These are phyloP conservation scores for Trichoderma sp. DNA, from an alignment of 2,329 filamentous ascomycete genomes.

Conservation along the genomic window DNA sequence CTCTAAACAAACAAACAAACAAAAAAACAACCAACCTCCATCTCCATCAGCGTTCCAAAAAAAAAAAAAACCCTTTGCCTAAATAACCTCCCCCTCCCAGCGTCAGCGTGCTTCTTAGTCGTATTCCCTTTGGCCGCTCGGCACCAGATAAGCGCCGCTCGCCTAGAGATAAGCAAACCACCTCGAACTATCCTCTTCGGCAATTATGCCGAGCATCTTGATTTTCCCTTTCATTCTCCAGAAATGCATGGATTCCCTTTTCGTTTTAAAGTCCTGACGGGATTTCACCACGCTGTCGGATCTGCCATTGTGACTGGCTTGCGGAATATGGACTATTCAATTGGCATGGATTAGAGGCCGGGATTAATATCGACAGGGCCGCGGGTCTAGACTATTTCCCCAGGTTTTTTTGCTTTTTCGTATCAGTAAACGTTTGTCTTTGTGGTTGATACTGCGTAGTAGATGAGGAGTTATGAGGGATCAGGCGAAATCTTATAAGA, in stretches of 20 bases:
- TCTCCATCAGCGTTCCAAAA: too few species aligned
- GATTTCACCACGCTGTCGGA: background rate
- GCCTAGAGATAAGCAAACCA: background rate
- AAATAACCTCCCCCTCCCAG: background rate
- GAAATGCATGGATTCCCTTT: background rate
- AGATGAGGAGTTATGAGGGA: background rate
- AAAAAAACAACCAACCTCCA: background rate
- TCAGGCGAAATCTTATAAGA: background rate
- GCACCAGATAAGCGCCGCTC: background rate
- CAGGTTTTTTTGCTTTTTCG: background rate
- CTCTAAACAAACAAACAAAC: background rate
- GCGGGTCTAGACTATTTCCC: background rate
- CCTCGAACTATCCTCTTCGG: background rate
- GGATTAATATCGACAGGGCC: background rate
- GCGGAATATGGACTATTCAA: background rate
- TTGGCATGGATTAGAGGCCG: background rate
- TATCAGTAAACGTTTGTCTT: background rate
- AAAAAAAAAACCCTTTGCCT: background rate
- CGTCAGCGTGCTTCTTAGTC: background rate
- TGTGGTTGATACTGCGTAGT: background rate
- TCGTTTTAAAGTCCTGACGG: background rate
- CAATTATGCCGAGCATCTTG: background rate
- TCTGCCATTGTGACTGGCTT: background rate
- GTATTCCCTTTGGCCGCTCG: background rate
- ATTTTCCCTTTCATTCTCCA: background rate